Base-by-base conservation (phyloP, 1,139 yeast species). In the Yamadazyma songkhlaensis region DNA sequence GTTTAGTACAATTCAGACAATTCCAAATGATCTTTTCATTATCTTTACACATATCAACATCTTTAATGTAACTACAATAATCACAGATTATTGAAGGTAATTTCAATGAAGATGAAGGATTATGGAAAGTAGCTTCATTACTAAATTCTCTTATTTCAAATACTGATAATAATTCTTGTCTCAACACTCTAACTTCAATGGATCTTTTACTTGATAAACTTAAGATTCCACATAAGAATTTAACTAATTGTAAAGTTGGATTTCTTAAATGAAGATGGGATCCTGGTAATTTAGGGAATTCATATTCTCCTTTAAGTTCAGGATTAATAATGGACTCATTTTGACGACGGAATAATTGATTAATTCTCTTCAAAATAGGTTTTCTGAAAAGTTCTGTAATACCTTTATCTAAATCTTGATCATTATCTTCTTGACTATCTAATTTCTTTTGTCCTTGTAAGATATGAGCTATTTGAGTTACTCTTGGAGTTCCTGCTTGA, bases 81-180 rank as follows among this genome's bases (percentile, higher is more conserved):
- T 79, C 85, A 64, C 98, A 92, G 10, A 85, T 69, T 4, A 88
- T 73, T 37, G 82, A 82, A 3, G 84, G 77, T 3, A 92, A 60
- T 29, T 72, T 65, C 45, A 92, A 67, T 0, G 87, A 75, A 0
- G 84, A 70, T 40, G 94, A 77, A 8, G 97, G 97, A 52, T 88
- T 79, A 29, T 58, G 60, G 59, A 90, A 90, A n/a, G 66, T 67
- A 1, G 94, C 89, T 40, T 81, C 88, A 8, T 73, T 73, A 48
- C 89, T 82, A 59, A 92, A 94, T 56, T 92, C 98, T 44, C 84
- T 79, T 34, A 90, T 74, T 29, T 88, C 95, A 49, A 94, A 77
- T 4, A 85, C 62, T 2, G 74, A 71, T 30, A 92, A 67, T 42
- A 94, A 62, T 41, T 85, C 92, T 44, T 86, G 80, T 42, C 96